A percentile compares a stretch with the other conserved stretches of the same genome.
These are phyloP conservation scores for Voacanga thouarsii DNA, from an alignment of 257 asterid genomes.

Conservation along the genomic window DNA sequence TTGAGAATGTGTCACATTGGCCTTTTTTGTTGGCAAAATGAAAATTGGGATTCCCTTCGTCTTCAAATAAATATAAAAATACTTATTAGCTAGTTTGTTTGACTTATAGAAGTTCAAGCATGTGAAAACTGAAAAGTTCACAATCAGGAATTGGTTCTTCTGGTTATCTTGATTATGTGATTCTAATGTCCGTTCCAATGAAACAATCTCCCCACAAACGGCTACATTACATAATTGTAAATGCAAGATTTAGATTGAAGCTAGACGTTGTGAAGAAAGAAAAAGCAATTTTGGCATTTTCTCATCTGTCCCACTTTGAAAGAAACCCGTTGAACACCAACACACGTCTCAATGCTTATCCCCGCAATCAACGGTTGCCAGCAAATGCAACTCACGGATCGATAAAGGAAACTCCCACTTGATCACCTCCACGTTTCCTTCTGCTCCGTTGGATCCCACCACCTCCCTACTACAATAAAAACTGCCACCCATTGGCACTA, in stretches of 20 bases:
- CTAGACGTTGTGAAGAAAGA: neutral
- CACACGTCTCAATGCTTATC: neutral
- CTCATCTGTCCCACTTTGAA: neutral
- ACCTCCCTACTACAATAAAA: slow-evolving; percentile 8
- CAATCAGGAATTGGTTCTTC: neutral
- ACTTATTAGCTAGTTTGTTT: neutral
- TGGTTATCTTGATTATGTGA: neutral
- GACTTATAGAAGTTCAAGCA: neutral
- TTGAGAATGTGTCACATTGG: neutral
- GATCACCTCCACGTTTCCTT: slow-evolving; percentile 27
- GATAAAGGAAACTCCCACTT: neutral
- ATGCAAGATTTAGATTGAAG: no score
- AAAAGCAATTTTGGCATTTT: neutral
- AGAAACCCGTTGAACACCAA: neutral
- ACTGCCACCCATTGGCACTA: neutral
- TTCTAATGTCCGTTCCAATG: neutral
- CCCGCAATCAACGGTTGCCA: slow-evolving; percentile 24
- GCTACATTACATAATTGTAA: neutral
- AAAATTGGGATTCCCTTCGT: neutral
- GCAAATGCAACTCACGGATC: neutral
- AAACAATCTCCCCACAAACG: neutral
- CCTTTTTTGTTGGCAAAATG: neutral
- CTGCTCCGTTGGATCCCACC: slow-evolving; percentile 37
- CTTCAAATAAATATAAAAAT: neutral
- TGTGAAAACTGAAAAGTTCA: slow-evolving; percentile 3